Base-by-base conservation (phyloP, 768 basidiomycete species). In the Kwoniella shandongensis region DNA sequence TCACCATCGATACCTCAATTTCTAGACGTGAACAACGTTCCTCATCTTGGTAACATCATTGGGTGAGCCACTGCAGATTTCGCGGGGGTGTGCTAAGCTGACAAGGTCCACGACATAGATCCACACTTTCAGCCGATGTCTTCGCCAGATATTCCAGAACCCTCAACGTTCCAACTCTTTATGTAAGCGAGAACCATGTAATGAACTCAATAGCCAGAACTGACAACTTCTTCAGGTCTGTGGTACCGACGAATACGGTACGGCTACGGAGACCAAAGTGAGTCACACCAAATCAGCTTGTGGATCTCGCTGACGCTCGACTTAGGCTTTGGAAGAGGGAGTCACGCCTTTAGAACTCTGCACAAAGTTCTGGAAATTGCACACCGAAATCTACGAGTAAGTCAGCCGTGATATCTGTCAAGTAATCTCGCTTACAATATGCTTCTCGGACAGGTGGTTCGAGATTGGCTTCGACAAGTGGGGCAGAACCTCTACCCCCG, bases 201-300 rank as follows among this genome's bases (percentile, higher is more conserved):
- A 4, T 30, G 11, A 22, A 17, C 18, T 23, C n/a, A 4, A 4
- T 17, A 26, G n/a, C 8, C 29, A 30, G 17, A 40, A 46, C 48
- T 56, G 53, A 53, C 30, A 18, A 12, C 6, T 7, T 17, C 1
- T 44, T 7, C 26, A 65, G 69, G 83, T 99, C 54, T 99, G 96
- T 77, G 96, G 96, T 25, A 98, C 96, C 3, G 96, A 99, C 73
- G 96, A 99, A 78, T 99, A 99, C 69, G 96, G 96, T n/a, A 99
- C 96, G 6, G 94, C 96, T 0, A 96, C 96, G 0, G 96, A 99
- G 80, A 97, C 93, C 2, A 93, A 96, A 76, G 94, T 96, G 39
- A 53, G 73, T 49, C 3, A 48, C 40, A 44, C 23, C 45, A 22
- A 44, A 6, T 26, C 25, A 11, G 4, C 7, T 1, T 39, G 20